phyloP scores from a whole-genome alignment of 306 rosid genomes.

The Mucuna pruriens region DNA sequence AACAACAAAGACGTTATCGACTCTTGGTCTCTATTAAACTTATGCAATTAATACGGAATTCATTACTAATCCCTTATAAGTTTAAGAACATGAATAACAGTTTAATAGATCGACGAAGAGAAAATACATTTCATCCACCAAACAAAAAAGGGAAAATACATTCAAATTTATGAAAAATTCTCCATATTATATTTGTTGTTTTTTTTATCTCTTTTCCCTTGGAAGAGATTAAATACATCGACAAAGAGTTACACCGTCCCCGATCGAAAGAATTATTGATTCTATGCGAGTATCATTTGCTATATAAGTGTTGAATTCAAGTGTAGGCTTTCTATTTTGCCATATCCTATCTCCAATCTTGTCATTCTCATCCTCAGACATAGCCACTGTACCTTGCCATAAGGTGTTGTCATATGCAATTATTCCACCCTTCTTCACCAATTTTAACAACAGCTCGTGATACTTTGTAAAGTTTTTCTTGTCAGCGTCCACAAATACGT shows the following conservation, averaged over 20 bases:
- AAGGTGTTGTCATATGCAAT: slow-evolving; percentile 69
- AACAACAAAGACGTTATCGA: too few relatives aligned
- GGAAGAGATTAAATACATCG: too few relatives aligned
- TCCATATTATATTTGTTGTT: too few relatives aligned
- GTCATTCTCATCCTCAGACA: slow-evolving; percentile 35
- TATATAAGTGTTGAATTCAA: slow-evolving; percentile 44
- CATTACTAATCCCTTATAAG: too few relatives aligned
- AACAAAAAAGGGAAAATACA: too few relatives aligned
- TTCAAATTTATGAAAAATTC: too few relatives aligned
- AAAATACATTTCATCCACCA: too few relatives aligned
- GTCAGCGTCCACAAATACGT: slow-evolving; percentile 64
- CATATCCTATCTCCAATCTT: background rate
- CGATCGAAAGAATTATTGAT: slow-evolving; percentile 46
- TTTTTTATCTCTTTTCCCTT: too few relatives aligned
- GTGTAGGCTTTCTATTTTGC: background rate
- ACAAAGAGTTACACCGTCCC: slow-evolving; percentile 63
- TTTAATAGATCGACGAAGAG: too few relatives aligned
- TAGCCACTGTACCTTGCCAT: slow-evolving; percentile 60
- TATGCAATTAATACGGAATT: too few relatives aligned
- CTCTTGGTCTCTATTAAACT: too few relatives aligned
- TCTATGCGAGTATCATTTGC: slow-evolving; percentile 56
- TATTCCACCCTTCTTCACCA: slow-evolving; percentile 61
- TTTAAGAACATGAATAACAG: too few relatives aligned
- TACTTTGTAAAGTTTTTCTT: slow-evolving; percentile 48
- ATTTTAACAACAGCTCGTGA: slow-evolving; percentile 56